Percentiles rank a stretch among this genome's conserved stretches.
Evolutionary conservation across 495 filamentous ascomycete genomes (phyloP).

Genomic region (Diplogelasinospora grovesii): DNA sequence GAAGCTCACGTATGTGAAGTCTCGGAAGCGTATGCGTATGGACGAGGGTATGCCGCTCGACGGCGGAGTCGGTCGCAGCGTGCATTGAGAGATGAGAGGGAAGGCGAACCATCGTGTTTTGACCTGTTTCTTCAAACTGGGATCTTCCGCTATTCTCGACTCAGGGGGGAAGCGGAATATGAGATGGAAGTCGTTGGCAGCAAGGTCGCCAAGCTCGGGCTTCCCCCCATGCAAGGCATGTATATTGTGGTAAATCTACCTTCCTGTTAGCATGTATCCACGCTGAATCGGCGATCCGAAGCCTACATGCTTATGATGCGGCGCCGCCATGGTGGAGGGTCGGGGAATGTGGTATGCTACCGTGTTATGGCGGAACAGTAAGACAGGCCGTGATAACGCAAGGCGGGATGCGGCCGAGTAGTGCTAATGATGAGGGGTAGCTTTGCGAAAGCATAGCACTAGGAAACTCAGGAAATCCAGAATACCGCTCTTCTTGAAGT

Average conservation of each 20-base stretch:
- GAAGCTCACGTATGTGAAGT: slow-evolving; percentile 89
- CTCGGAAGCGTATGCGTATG: slow-evolving; percentile 81
- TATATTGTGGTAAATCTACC: slow-evolving; percentile 31
- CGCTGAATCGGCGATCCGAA: not conserved
- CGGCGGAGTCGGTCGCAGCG: slow-evolving; percentile 62
- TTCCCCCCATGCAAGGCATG: slow-evolving; percentile 38
- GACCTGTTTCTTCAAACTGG: slow-evolving; percentile 35
- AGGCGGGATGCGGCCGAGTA: no score
- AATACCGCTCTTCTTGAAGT: no score
- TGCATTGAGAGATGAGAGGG: slow-evolving; percentile 76
- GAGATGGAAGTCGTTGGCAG: slow-evolving; percentile 36
- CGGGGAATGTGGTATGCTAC: no score
- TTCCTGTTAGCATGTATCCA: slow-evolving; percentile 18
- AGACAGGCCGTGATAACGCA: no score
- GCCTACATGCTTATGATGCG: slow-evolving; percentile 27
- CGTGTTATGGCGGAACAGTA: no score
- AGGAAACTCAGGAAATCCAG: no score
- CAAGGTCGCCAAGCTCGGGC: slow-evolving; percentile 35
- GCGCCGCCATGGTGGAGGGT: slow-evolving; percentile 24
- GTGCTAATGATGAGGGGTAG: no score
- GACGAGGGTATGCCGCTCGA: slow-evolving; percentile 67
- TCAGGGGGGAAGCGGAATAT: slow-evolving; percentile 31
- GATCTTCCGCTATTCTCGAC: slow-evolving; percentile 19
- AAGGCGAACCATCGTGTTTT: slow-evolving; percentile 90
- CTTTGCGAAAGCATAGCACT: no score